Conservation (phyloP, 108 stramenopile genomes). For the Cyclotella baltica region DNA sequence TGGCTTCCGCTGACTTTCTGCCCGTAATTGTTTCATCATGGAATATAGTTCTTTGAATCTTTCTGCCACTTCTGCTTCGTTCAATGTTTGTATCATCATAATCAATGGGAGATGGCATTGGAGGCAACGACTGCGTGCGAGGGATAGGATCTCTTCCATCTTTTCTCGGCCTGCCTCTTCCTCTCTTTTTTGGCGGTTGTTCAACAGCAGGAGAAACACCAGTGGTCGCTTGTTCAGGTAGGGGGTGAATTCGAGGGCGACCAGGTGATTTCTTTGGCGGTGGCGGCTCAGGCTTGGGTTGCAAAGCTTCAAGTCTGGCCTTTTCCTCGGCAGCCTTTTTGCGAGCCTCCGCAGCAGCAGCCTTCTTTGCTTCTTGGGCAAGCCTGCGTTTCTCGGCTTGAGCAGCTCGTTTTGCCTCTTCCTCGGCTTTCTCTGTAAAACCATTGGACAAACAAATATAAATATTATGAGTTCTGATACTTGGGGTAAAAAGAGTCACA, state of each 20-base stretch:
- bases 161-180: constrained; percentile 55
- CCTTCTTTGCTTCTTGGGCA: constrained; percentile 34
- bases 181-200: constrained; percentile 44
- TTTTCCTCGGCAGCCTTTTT: constrained; percentile 34
- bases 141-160: constrained; percentile 50
- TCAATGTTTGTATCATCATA: constrained; percentile 25
- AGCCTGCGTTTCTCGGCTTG: constrained; percentile 31
- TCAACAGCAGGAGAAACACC: background rate
- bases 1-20: constrained; percentile 32
- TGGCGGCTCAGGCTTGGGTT: background rate
- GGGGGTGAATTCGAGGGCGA: constrained; percentile 1
- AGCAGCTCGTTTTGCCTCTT: constrained; percentile 9
- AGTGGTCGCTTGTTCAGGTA: background rate
- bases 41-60: constrained; percentile 73
- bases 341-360: constrained; percentile 17
- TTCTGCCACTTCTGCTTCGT: constrained; percentile 81
- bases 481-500: too few relatives aligned
- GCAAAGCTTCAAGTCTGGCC: constrained; percentile 15
- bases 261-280: constrained; percentile 10
- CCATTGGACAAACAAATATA: too few relatives aligned
- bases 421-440: constrained; percentile 18
- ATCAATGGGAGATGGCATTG: constrained; percentile 16
- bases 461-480: too few relatives aligned
- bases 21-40: constrained; percentile 80
- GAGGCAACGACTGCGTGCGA: constrained; percentile 20